Conservation (phyloP, 305 asterid species). For the Lippia alba region DNA sequence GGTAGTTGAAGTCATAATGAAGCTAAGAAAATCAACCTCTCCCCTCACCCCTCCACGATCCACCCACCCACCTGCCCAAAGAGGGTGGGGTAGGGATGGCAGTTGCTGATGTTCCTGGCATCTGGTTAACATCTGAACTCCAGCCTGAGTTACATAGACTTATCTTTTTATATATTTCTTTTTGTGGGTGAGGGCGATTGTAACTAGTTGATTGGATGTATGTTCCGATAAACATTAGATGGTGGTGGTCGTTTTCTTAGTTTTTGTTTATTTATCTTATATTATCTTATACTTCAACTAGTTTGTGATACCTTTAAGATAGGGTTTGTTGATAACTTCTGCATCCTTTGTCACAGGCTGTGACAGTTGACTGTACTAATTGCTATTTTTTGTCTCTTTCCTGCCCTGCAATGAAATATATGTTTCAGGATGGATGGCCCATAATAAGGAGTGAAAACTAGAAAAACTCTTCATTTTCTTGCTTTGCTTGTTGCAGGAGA, state of each 20-base stretch:
- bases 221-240: too few relatives aligned
- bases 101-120: too few relatives aligned
- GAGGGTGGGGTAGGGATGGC: too few relatives aligned
- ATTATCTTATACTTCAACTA: constrained; percentile 11
- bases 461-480: constrained; percentile 22
- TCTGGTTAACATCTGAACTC: too few relatives aligned
- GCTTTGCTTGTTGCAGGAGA: constrained; percentile 63
- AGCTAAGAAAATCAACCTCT: too few relatives aligned
- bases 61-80: too few relatives aligned
- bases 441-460: constrained; percentile 12
- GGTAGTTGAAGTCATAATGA: not conserved
- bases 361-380: constrained; percentile 4
- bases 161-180: too few relatives aligned
- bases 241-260: not conserved
- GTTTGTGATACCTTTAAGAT: constrained; percentile 17
- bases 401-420: constrained; percentile 8
- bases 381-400: constrained; percentile 12
- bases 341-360: not conserved
- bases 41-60: too few relatives aligned
- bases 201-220: too few relatives aligned
- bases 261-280: not conserved
- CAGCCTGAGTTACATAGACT: too few relatives aligned
- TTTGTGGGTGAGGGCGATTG: too few relatives aligned
- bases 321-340: constrained; percentile 15
- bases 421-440: constrained; percentile 22